A percentile compares a stretch with the other conserved stretches of the same genome.
These are phyloP conservation scores for Anacardium occidentale DNA, from an alignment of 345 rosid species.

Conservation along the genomic window DNA sequence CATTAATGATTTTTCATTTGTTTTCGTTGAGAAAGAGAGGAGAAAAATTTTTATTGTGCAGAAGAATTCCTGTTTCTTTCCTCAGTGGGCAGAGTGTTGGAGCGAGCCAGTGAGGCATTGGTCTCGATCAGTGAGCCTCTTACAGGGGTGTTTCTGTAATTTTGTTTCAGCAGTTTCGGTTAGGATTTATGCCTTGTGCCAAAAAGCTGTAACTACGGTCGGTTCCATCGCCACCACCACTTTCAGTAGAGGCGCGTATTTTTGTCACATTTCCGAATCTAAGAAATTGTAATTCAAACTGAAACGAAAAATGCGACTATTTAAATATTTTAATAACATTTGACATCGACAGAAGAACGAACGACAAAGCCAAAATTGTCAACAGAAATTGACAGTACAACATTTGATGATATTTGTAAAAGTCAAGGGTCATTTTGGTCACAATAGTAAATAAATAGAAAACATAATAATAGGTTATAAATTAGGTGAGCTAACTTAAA, in stretches of 20 bases:
- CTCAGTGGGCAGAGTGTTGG: slow-evolving; percentile 37
- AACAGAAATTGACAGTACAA: too few species aligned
- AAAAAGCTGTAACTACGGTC: neutral
- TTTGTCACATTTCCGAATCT: neutral
- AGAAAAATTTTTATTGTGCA: slow-evolving; percentile 19
- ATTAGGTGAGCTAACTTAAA: too few species aligned
- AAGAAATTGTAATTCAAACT: too few species aligned
- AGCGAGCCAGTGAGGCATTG: slow-evolving; percentile 44
- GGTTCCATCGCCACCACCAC: neutral
- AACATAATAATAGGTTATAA: too few species aligned
- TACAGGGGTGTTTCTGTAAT: slow-evolving; percentile 35
- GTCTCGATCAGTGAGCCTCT: slow-evolving; percentile 51
- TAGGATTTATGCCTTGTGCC: slow-evolving; percentile 19
- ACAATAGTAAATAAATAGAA: too few species aligned
- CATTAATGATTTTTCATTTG: slow-evolving; percentile 28
- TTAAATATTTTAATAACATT: too few species aligned
- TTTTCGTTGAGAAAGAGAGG: slow-evolving; percentile 2
- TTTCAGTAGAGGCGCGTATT: slow-evolving; percentile 12
- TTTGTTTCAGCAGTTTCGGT: slow-evolving; percentile 43
- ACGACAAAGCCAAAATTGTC: too few species aligned
- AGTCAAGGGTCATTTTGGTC: too few species aligned
- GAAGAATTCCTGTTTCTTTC: slow-evolving; percentile 30
- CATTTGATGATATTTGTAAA: too few species aligned
- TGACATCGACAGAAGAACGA: too few species aligned
- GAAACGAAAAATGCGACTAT: too few species aligned